Base-by-base conservation (phyloP, 129 eudicot species). In the Sambucus nigra region DNA sequence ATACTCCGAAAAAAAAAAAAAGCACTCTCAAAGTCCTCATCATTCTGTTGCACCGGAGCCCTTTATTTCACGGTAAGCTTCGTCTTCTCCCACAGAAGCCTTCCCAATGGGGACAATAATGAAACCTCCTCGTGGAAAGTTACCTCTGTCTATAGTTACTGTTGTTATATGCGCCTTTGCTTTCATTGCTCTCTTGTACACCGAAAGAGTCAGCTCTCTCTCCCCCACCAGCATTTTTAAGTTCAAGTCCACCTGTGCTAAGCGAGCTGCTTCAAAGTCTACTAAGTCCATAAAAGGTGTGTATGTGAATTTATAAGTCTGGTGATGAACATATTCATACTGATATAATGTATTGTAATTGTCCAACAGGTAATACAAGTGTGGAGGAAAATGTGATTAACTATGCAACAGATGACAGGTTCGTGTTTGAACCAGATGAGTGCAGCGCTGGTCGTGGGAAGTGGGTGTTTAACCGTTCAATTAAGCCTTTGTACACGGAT, bases 401-500 rank as follows among this genome's bases (percentile, higher is more conserved):
- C 50, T 52, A 72, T 40, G 65, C 60, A 25, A 74, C 65, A 15
- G 99, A 92, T 69, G 91, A 86, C 27, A 55, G 85, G 46, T 78
- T 91, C 31, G 84, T 69, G 38, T 92, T 81, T 59, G 99, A 92
- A 24, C 84, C 87, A 1, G 78, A 86, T 16, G 93, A 82, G 40
- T 92, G 99, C 73, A 75, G 73, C 13, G 53, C 73, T 44, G 55
- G 45, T 41, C 67, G 61, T 53, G 99, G 96, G 42, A 92, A 80
- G 72, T 92, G 99, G 99, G 86, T 78, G 8, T 92, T 63, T 21
- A 92, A 92, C 54, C 59, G 69, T 8, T 72, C 99, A 11, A 69
- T 74, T 55, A 33, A 75, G 70, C 96, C 99, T n/a, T 53, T 77
- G 61, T 92, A 92, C 64, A 54, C 96, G 1, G 99, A 92, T 57